Conservation (phyloP, 768 basidiomycete genomes). For the Calocybe cyanea region DNA sequence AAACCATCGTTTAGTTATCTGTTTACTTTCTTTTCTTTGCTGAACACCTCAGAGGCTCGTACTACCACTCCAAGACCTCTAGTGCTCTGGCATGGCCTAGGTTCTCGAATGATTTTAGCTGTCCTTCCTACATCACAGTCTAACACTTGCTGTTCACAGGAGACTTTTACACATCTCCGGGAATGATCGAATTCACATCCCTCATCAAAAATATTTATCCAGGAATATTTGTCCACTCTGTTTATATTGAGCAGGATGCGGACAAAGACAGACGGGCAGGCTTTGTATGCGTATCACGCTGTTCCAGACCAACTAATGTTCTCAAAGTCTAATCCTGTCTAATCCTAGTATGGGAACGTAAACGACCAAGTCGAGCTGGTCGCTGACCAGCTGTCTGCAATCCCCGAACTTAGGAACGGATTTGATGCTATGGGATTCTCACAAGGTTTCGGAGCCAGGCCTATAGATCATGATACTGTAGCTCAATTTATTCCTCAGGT, state of each 20-base stretch:
- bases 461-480: too few species aligned
- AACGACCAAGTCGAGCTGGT: constrained; percentile 66
- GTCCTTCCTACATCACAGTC: neutral
- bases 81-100: constrained; percentile 76
- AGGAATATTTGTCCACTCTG: constrained; percentile 73
- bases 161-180: constrained; percentile 72
- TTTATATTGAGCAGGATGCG: constrained; percentile 60
- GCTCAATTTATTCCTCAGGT: constrained; percentile 31
- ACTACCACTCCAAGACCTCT: constrained; percentile 41
- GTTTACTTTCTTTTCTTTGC: neutral
- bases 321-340: neutral
- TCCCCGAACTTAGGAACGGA: constrained; percentile 62
- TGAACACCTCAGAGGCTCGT: neutral
- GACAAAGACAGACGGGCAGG: constrained; percentile 65
- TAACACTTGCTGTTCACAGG: constrained; percentile 33
- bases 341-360: constrained; percentile 69
- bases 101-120: constrained; percentile 17
- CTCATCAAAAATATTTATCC: constrained; percentile 61
- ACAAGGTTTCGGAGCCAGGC: constrained; percentile 49
- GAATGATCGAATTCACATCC: constrained; percentile 63
- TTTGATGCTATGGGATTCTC: constrained; percentile 90
- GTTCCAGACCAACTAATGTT: neutral
- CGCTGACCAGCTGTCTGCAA: constrained; percentile 55
- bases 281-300: constrained; percentile 52
- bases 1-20: neutral